Evolutionary conservation across 2,329 filamentous ascomycete genomes (phyloP).

Genomic region (Ascochyta clinopodiicola): DNA sequence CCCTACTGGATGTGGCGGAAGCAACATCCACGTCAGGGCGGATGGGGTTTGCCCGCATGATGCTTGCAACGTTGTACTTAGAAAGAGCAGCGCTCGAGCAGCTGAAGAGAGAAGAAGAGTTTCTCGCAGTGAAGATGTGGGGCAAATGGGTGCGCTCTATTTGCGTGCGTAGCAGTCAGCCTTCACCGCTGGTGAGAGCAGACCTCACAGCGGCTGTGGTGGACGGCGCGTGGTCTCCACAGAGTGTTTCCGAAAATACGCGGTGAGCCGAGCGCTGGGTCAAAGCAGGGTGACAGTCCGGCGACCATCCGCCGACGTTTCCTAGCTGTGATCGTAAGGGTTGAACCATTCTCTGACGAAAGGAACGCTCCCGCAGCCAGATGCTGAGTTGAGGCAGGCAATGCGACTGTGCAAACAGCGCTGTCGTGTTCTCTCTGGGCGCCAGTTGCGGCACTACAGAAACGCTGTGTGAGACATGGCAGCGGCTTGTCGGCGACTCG

Average conservation of each 20-base stretch:
- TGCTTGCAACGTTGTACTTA: slow-evolving; percentile 8
- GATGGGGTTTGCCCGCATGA: slow-evolving; percentile 3
- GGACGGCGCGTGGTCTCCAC: not conserved
- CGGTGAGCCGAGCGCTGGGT: slow-evolving; percentile 2
- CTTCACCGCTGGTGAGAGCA: not conserved
- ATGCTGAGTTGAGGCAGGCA: not conserved
- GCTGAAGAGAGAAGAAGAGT: not conserved
- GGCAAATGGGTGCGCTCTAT: not conserved
- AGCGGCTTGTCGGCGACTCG: slow-evolving; percentile 18
- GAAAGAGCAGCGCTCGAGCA: slow-evolving; percentile 1
- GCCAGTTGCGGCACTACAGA: not conserved
- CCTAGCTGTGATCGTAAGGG: not conserved
- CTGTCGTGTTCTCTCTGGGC: not conserved
- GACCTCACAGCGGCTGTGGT: not conserved
- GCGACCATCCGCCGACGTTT: not conserved
- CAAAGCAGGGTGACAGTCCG: not conserved
- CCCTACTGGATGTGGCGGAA: slow-evolving; percentile 19
- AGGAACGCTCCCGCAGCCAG: not conserved
- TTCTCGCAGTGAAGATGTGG: not conserved
- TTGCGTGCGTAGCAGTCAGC: slow-evolving; percentile 2
- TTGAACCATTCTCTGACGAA: not conserved
- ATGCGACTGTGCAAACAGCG: not conserved
- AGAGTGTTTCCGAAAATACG: slow-evolving; percentile 4
- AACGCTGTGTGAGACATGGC: slow-evolving; percentile 10
- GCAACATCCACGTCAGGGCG: slow-evolving; percentile 12